phyloP scores from a whole-genome alignment of 345 rosid genomes.

The Raphanus raphanistrum region DNA sequence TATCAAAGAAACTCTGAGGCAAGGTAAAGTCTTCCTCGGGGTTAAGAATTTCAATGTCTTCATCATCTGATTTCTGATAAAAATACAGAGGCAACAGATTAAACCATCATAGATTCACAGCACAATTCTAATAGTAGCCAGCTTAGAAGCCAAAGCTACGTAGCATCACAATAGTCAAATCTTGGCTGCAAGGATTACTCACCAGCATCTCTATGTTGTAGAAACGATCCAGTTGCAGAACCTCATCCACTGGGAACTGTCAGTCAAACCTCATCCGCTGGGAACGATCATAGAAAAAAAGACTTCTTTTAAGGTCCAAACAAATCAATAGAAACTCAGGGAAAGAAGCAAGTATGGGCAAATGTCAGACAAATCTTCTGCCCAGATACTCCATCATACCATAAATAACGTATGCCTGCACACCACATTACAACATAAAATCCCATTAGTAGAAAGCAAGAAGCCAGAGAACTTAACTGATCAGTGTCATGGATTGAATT shows the following conservation, averaged over 20 bases:
- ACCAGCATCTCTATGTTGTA: slow-evolving; percentile 97
- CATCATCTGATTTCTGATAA: slow-evolving; percentile 86
- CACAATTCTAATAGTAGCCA: background rate
- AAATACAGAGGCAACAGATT: background rate
- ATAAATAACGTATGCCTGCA: slow-evolving; percentile 74
- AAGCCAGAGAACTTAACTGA: slow-evolving; percentile 18
- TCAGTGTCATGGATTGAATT: background rate
- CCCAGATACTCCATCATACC: slow-evolving; percentile 91
- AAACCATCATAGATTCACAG: background rate
- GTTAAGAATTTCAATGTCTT: slow-evolving; percentile 70
- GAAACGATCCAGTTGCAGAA: slow-evolving; percentile 84
- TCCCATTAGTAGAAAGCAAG: slow-evolving; percentile 10
- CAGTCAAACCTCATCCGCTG: no score
- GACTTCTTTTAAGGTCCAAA: background rate
- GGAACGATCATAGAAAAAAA: slow-evolving; percentile 8
- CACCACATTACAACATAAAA: background rate
- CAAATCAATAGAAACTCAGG: background rate
- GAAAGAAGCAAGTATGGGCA: background rate
- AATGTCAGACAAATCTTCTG: slow-evolving; percentile 56
- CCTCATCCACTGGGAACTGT: slow-evolving; percentile 84
- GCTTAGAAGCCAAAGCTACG: background rate
- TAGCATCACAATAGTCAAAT: background rate
- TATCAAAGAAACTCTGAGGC: slow-evolving; percentile 82
- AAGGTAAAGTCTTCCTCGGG: slow-evolving; percentile 87
- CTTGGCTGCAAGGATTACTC: slow-evolving; percentile 11